These are phyloP conservation scores for Boletus vinaceobasis DNA, from an alignment of 768 basidiomycete species.

Conservation along the genomic window DNA sequence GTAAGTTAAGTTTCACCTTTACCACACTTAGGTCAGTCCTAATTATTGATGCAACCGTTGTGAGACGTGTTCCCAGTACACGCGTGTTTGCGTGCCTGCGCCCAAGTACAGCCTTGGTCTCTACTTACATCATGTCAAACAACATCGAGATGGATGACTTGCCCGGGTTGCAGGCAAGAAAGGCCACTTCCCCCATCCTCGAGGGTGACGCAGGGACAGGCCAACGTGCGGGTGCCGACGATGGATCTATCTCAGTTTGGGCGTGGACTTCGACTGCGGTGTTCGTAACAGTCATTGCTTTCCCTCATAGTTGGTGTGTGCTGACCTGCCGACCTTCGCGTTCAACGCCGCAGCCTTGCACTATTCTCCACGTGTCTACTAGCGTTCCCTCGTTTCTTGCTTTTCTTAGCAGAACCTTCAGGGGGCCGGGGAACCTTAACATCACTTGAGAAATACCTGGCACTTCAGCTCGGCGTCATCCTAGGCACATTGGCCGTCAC, in stretches of 20 bases:
- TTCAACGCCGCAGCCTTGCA: slow-evolving; percentile 28
- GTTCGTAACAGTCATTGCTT: slow-evolving; percentile 20
- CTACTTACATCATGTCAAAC: slow-evolving; percentile 26
- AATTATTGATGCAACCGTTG: too few relatives aligned
- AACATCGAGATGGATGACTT: slow-evolving; percentile 42
- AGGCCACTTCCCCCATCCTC: slow-evolving; percentile 4
- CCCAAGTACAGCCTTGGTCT: not conserved
- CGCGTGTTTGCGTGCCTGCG: too few relatives aligned
- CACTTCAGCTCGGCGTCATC: slow-evolving; percentile 62
- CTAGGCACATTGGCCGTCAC: slow-evolving; percentile 53
- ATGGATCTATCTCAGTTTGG: slow-evolving; percentile 36
- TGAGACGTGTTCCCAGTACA: too few relatives aligned
- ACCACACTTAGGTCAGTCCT: too few relatives aligned
- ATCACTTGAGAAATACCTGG: slow-evolving; percentile 65
- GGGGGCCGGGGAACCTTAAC: slow-evolving; percentile 48
- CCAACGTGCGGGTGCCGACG: slow-evolving; percentile 7
- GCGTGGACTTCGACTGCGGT: slow-evolving; percentile 35
- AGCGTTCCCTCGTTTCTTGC: slow-evolving; percentile 59
- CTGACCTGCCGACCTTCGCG: not conserved
- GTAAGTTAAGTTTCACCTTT: too few relatives aligned
- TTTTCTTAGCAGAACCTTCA: slow-evolving; percentile 59
- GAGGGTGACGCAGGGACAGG: slow-evolving; percentile 1
- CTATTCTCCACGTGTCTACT: slow-evolving; percentile 38
- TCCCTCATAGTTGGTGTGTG: not conserved
- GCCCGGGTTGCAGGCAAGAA: slow-evolving; percentile 9